These are phyloP conservation scores for Globisporangium middletonii DNA, from an alignment of 352 stramenopile genomes.

Conservation along the genomic window DNA sequence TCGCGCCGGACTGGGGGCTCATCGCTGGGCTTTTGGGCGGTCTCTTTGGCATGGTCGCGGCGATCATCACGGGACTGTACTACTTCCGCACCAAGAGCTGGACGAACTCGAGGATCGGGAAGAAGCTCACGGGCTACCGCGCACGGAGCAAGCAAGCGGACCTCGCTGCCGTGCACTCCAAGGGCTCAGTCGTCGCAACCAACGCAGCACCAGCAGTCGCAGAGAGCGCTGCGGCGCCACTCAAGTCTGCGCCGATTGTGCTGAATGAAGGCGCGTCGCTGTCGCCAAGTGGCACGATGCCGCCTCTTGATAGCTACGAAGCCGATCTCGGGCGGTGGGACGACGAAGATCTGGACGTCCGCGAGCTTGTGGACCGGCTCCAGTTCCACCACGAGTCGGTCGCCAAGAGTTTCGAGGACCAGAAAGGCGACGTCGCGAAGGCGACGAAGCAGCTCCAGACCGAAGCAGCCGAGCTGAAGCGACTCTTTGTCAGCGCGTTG, in stretches of 20 bases:
- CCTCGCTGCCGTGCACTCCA: constrained; percentile 60
- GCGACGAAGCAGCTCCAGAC: constrained; percentile 61
- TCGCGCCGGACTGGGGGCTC: constrained; percentile 86
- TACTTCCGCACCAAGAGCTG: constrained; percentile 84
- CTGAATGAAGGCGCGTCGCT: background rate
- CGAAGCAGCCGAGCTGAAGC: constrained; percentile 61
- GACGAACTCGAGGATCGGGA: constrained; percentile 32
- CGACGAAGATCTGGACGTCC: constrained; percentile 69
- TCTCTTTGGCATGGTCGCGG: constrained; percentile 64
- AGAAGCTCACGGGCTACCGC: constrained; percentile 34
- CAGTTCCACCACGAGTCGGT: constrained; percentile 77
- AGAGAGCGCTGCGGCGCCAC: background rate
- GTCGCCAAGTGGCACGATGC: background rate
- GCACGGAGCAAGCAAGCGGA: constrained; percentile 48
- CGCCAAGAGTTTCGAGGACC: constrained; percentile 65
- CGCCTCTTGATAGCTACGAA: constrained; percentile 21
- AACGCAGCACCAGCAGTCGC: constrained; percentile 11
- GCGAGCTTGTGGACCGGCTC: constrained; percentile 66
- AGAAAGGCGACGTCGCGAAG: constrained; percentile 57
- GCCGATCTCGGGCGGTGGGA: constrained; percentile 60
- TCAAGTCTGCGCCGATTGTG: background rate
- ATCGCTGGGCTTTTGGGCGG: constrained; percentile 73
- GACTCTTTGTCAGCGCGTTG: constrained; percentile 54
- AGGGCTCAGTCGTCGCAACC: constrained; percentile 50
- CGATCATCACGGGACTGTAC: constrained; percentile 74